These are phyloP conservation scores for Stemphylium lycopersici DNA, from an alignment of 2,329 filamentous ascomycete genomes.

Conservation along the genomic window DNA sequence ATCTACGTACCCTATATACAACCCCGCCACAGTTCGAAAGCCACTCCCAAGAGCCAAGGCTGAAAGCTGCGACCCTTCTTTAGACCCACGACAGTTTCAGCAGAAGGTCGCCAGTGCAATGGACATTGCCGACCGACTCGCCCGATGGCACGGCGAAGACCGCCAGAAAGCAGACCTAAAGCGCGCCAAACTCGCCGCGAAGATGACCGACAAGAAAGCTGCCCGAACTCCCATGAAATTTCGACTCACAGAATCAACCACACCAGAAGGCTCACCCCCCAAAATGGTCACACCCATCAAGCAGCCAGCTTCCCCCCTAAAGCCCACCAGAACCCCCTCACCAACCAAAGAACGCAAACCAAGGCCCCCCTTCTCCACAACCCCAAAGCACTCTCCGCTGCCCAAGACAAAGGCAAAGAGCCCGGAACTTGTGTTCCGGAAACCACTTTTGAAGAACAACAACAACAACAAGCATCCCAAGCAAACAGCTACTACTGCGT, in stretches of 20 bases:
- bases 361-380: no score
- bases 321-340: background rate
- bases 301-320: background rate
- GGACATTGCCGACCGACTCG: constrained; percentile 21
- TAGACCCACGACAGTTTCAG: constrained; percentile 5
- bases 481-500: no score
- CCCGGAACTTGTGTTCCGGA: no score
- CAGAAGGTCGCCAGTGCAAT: constrained; percentile 18
- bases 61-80: background rate
- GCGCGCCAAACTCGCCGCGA: background rate
- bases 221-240: background rate
- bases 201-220: background rate
- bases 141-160: constrained; percentile 21
- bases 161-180: background rate
- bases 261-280: background rate
- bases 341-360: background rate
- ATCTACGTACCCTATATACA: background rate
- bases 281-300: background rate
- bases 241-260: background rate
- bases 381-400: no score
- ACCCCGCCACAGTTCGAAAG: constrained; percentile 1
- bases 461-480: no score
- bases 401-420: no score
- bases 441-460: no score
- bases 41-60: background rate